These are phyloP conservation scores for Monosporozyma aerobia DNA, from an alignment of 805 yeast species.

Conservation along the genomic window DNA sequence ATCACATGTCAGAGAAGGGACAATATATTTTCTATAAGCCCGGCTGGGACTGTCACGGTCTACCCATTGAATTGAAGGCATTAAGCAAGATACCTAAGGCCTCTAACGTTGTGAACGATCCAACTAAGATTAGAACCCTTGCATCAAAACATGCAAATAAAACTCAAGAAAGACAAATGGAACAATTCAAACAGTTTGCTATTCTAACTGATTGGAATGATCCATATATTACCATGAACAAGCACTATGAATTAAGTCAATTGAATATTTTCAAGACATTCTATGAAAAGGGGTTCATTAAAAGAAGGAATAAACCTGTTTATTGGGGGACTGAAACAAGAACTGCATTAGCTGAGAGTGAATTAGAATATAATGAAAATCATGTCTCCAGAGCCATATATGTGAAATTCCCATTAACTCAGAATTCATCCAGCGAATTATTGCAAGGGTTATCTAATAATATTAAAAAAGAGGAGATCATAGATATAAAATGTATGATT, in stretches of 20 bases:
- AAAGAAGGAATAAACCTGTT: conserved; percentile 87
- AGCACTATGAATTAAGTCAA: conserved; percentile 66
- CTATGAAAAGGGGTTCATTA: conserved; percentile 57
- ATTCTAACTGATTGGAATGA: conserved; percentile 76
- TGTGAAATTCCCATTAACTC: conserved; percentile 53
- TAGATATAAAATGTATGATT: conserved; percentile 39
- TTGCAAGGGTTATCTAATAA: neutral
- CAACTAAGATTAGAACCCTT: conserved; percentile 48
- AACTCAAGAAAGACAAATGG: conserved; percentile 55
- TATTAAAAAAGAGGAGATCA: neutral
- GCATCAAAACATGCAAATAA: conserved; percentile 63
- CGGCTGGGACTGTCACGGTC: conserved; percentile 99
- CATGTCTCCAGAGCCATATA: conserved; percentile 64
- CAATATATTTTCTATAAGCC: conserved; percentile 65
- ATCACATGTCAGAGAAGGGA: conserved; percentile 53
- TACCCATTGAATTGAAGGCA: conserved; percentile 91
- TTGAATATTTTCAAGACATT: conserved; percentile 58
- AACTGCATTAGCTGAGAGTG: conserved; percentile 96
- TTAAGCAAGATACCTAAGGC: conserved; percentile 35
- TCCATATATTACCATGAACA: conserved; percentile 66
- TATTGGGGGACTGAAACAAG: conserved; percentile 94
- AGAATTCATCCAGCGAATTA: conserved; percentile 10
- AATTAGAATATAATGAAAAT: conserved; percentile 70
- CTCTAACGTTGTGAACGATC: conserved; percentile 36
- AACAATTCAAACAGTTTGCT: conserved; percentile 59